Evolutionary conservation across 225 moss, liverwort and hornwort genomes (phyloP), one percentile per base, ranked within the genome.

Genomic region (Sphagnum contortum): DNA sequence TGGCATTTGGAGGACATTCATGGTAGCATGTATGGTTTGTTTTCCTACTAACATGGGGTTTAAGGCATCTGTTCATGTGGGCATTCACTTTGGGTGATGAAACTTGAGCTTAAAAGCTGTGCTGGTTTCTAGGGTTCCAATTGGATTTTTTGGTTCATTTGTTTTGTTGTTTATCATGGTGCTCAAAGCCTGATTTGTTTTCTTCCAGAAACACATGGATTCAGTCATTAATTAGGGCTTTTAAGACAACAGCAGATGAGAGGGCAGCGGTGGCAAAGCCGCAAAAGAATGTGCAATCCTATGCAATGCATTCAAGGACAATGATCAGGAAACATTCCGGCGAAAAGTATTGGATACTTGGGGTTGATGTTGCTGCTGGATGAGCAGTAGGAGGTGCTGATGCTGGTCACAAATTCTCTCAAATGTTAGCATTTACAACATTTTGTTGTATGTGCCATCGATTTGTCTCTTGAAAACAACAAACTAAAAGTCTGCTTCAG

Each of bases 231-330:
- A 77, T 85, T 47, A 75, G 85, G 59, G 78, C 85, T 51, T 85
- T 81, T 70, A 85, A 85, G 66, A 85, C 85, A 29, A 81, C 85
- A 59, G 81, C 85, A 57, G 85, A 85, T 64, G 85, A 85, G 65
- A 78, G 85, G 55, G 85, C 75, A 6, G 75, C 78, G 12, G 80
- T 85, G 59, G 85, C 85, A 4, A 29, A 29, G 29, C 29, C 1
- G 29, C 29, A 29, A 85, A 85, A 53, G 85, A 85, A 69, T 85
- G 85, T 61, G 85, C 85, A 47, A 71, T 68, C 67, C 69, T 85
- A 29, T 70, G 85, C 59, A 81, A 81, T 44, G 60, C 81, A 5
- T 85, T 85, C 12, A 85, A 78, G 48, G 81, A 81, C 58, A 85
- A 78, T 72, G 85, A 85, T 50, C 81, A 85, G 66, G 81, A 81